Evolutionary conservation across 1,284 basidiomycete species (phyloP).

Genomic region (Cutaneotrichosporon mucoides): DNA sequence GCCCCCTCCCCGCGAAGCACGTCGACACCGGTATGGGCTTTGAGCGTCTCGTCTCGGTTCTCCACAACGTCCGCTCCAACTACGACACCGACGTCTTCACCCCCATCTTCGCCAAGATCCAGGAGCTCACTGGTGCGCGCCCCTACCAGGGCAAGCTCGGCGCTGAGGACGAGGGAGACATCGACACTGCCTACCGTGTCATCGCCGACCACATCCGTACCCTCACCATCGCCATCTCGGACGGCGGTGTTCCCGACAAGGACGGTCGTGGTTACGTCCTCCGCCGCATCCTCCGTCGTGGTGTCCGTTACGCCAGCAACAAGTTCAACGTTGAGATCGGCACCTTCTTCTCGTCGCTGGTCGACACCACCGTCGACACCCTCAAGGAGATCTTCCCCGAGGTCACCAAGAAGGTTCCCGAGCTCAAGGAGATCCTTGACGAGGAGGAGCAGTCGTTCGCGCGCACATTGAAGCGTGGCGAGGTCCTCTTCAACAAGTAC

Average conservation of each 20-base stretch:
- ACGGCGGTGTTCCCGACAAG: conserved; percentile 94
- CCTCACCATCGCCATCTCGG: conserved; percentile 89
- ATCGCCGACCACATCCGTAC: conserved; percentile 96
- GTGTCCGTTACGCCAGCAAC: conserved; percentile 90
- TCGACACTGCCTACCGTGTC: conserved; percentile 96
- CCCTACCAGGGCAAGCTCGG: conserved; percentile 88
- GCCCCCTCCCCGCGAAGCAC: conserved; percentile 82
- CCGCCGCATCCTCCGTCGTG: conserved; percentile 83
- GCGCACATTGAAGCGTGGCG: conserved; percentile 90
- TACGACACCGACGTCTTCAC: conserved; percentile 96
- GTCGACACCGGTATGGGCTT: conserved; percentile 99
- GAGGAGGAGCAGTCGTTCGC: conserved; percentile 98
- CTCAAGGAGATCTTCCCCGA: conserved; percentile 93
- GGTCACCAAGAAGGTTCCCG: conserved; percentile 73
- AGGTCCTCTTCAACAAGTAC: conserved; percentile 93
- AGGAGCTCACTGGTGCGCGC: conserved; percentile 82
- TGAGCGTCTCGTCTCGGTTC: conserved; percentile 89
- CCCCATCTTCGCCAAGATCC: conserved; percentile 84
- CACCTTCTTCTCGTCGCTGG: conserved; percentile 87
- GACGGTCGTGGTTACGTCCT: conserved; percentile 95
- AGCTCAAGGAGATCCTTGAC: conserved; percentile 92
- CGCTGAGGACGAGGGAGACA: conserved; percentile 85
- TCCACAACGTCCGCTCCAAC: conserved; percentile 89
- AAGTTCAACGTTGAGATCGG: conserved; percentile 94
- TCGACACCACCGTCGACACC: conserved; percentile 83